Base-by-base conservation (phyloP, 768 basidiomycete species). In the Leccinellum luteum region DNA sequence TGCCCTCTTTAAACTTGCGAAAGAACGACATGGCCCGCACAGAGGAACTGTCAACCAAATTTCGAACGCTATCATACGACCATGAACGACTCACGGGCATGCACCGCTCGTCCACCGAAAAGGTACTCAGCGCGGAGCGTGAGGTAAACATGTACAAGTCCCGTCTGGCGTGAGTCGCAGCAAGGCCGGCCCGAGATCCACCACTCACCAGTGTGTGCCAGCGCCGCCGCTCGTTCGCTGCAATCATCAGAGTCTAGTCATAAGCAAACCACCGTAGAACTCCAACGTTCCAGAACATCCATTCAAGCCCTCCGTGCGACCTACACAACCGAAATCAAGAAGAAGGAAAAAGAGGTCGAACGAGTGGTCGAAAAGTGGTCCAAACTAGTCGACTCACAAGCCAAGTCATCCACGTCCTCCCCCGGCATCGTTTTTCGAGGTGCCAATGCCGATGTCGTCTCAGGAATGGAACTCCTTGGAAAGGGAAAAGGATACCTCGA, bases 311-410 rank as follows among this genome's bases (percentile, higher is more conserved):
- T 90, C 13, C 85, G 92, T 25, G 78, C 84, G 41, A 81, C 86
- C 0, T 83, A 91, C 60, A 79, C 83, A 56, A 77, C 79, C 34
- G 92, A 94, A 67, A 68, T 91, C 32, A 92, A 87, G 79, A 89
- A 88, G 77, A 83, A 82, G 65, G 92, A 94, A 63, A 87, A 86
- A 62, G 91, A 94, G 41, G 72, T 86, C 17, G 91, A 93, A 64
- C 80, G 85, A 17, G 84, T 88, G 67, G 62, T 81, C 27, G 91
- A 93, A 50, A 85, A 83, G 61, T 92, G 89, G 89, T 75, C 78
- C 28, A 92, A 85, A 66, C 69, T 93, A 17, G 74, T 82, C 6
- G 90, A 92, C 56, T 69, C 78, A 10, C 92, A 93, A 69, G 69
- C 80, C 0, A 89, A 86, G 69, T 72, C 86, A 6, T 75, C 76